A percentile compares a stretch with the other conserved stretches of the same genome.
Conservation (phyloP, 208 protist genomes). For the Angomonas deanei region DNA sequence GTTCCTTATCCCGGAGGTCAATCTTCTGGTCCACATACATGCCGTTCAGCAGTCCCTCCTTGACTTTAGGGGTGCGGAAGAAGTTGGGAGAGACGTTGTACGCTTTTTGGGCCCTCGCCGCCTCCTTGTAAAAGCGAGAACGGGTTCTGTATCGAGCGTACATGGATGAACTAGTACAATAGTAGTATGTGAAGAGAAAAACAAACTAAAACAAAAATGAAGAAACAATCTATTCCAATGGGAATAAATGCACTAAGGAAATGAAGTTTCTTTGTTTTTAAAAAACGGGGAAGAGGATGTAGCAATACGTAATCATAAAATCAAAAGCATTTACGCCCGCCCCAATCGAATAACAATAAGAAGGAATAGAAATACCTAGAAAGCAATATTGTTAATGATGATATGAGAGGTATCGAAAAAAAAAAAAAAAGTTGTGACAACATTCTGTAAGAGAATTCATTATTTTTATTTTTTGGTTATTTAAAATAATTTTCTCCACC, state of each 20-base stretch:
- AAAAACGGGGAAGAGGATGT: too few species aligned
- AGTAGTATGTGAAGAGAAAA: background rate
- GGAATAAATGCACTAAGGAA: background rate
- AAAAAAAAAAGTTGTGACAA: background rate
- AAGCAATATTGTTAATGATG: background rate
- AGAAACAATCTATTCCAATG: background rate
- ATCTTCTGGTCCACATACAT: slow-evolving; percentile 70
- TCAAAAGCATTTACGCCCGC: background rate
- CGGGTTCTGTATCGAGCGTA: slow-evolving; percentile 82
- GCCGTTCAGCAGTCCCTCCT: slow-evolving; percentile 53
- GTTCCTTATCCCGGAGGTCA: slow-evolving; percentile 72
- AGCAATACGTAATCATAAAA: background rate
- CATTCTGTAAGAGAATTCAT: background rate
- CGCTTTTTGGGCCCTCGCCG: slow-evolving; percentile 37
- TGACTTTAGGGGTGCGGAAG: slow-evolving; percentile 61
- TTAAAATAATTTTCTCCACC: slow-evolving; percentile 50
- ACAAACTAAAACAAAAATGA: background rate
- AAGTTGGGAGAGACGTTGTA: slow-evolving; percentile 69
- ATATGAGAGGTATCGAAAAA: background rate
- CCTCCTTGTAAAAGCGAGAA: slow-evolving; percentile 76
- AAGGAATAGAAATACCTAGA: background rate
- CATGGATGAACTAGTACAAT: slow-evolving; percentile 21
- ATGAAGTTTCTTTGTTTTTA: background rate
- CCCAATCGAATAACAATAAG: background rate
- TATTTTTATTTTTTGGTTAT: background rate